These are phyloP conservation scores for Rosa rugosa DNA, from an alignment of 306 rosid genomes.

Conservation along the genomic window DNA sequence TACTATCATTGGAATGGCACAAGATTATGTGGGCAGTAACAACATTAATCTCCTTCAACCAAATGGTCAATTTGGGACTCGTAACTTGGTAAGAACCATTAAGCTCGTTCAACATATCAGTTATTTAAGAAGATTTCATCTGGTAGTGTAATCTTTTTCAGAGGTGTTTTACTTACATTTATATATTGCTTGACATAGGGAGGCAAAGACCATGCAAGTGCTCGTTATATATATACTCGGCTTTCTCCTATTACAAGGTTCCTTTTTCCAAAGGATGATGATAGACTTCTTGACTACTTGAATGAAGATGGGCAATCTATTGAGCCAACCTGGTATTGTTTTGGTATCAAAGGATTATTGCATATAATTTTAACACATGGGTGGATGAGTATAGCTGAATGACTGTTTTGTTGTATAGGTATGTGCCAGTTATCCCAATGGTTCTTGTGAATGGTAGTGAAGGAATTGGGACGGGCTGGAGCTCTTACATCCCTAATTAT, in stretches of 20 bases:
- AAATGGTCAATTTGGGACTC: constrained; percentile 95
- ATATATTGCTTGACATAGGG: background rate
- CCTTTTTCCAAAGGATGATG: constrained; percentile 81
- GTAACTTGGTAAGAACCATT: constrained; percentile 53
- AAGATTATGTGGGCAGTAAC: constrained; percentile 90
- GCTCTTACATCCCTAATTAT: constrained; percentile 86
- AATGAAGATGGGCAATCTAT: constrained; percentile 85
- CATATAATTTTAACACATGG: background rate
- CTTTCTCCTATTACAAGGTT: constrained; percentile 62
- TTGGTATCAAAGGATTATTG: background rate
- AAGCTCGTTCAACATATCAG: background rate
- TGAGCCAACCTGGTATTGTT: constrained; percentile 78
- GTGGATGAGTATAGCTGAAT: constrained; percentile 3
- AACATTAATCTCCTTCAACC: constrained; percentile 85
- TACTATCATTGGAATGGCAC: constrained; percentile 93
- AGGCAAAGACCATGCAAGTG: constrained; percentile 92
- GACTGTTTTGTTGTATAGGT: constrained; percentile 44
- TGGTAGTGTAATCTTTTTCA: background rate
- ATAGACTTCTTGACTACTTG: constrained; percentile 80
- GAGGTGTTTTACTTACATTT: background rate
- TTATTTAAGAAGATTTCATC: background rate
- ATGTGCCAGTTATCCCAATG: constrained; percentile 74
- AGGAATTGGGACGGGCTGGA: constrained; percentile 95
- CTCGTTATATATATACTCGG: constrained; percentile 71
- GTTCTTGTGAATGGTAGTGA: constrained; percentile 98